Evolutionary conservation across 169 alveolate species (phyloP).

Genomic region (Plasmodium malariae): DNA sequence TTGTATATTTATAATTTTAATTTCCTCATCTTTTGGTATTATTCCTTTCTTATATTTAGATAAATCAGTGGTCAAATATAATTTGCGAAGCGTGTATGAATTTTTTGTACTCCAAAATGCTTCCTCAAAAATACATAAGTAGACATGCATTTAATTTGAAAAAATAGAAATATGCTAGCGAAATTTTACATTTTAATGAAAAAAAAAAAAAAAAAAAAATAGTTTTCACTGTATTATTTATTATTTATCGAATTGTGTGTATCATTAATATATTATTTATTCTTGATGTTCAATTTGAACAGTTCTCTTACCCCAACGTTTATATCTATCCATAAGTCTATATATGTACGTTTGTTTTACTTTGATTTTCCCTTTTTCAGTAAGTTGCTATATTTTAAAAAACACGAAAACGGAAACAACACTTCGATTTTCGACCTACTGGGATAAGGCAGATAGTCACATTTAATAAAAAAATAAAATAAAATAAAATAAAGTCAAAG

Average conservation of each 20-base stretch:
- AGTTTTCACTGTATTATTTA: too few relatives aligned
- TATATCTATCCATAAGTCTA: background rate
- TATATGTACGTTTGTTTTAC: background rate
- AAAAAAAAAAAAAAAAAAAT: too few relatives aligned
- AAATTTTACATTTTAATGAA: background rate
- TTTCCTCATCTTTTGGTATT: too few relatives aligned
- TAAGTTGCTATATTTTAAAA: constrained; percentile 75
- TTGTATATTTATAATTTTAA: too few relatives aligned
- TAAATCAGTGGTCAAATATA: constrained; percentile 65
- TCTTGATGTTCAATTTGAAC: too few relatives aligned
- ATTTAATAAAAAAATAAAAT: constrained; percentile 5
- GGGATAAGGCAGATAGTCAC: constrained; percentile 70
- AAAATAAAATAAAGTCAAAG: constrained; percentile 14
- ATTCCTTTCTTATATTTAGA: constrained; percentile 19
- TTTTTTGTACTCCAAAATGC: constrained; percentile 60
- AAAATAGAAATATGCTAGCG: background rate
- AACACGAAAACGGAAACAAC: constrained; percentile 48
- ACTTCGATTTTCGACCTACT: constrained; percentile 62
- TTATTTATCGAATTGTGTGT: too few relatives aligned
- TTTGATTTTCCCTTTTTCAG: constrained; percentile 24
- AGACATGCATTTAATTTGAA: constrained; percentile 14
- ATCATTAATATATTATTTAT: too few relatives aligned
- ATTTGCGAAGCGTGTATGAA: constrained; percentile 65
- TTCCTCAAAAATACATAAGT: constrained; percentile 66
- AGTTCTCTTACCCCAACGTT: too few relatives aligned